phyloP scores from a whole-genome alignment of 257 asterid species.

The Solanum habrochaites region DNA sequence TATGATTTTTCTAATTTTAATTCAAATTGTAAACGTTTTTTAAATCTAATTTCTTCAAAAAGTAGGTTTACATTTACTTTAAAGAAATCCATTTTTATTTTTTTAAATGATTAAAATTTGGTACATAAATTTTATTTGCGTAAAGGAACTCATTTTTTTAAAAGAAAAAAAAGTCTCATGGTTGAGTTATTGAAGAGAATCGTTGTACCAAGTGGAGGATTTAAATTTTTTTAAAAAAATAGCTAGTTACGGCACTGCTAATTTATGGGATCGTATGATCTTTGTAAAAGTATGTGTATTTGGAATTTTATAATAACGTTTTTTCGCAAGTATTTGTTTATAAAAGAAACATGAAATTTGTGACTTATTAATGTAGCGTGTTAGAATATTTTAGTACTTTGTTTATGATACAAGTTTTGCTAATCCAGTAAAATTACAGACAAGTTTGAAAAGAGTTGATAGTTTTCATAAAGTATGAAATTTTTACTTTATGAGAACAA shows the following conservation, averaged over 20 bases:
- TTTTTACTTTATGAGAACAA: too few species aligned
- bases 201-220: not conserved
- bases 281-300: not conserved
- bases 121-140: not conserved
- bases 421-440: too few species aligned
- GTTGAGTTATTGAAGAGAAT: not conserved
- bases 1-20: not conserved
- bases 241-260: not conserved
- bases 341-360: too few species aligned
- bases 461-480: too few species aligned
- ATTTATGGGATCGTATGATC: not conserved
- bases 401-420: too few species aligned
- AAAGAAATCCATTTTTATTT: too few species aligned
- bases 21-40: not conserved
- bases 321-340: too few species aligned
- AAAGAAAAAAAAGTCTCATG: not conserved
- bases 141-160: not conserved
- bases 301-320: too few species aligned
- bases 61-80: not conserved
- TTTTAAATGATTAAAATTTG: too few species aligned
- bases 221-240: not conserved
- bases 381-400: too few species aligned
- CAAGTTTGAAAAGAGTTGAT: too few species aligned
- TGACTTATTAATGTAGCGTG: too few species aligned
- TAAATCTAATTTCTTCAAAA: not conserved